Conservation (phyloP, 176 grass and related monocot genomes). For the Juncus effusus region DNA sequence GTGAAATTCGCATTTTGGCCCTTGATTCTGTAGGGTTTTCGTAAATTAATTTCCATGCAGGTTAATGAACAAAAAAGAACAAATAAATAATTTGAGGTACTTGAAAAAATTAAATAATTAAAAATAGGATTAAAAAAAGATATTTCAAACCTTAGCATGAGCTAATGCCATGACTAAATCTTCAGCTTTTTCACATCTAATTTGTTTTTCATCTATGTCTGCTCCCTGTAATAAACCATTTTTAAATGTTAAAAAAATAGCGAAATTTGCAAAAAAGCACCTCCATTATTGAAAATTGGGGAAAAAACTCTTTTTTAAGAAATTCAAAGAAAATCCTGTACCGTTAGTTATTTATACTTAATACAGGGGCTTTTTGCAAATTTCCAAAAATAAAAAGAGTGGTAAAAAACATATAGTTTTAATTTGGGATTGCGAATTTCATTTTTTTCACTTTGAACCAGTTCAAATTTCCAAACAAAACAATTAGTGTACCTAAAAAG, state of each 20-base stretch:
- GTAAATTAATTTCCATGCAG: slow-evolving; percentile 2
- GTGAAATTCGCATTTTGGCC: not conserved
- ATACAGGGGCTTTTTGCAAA: no score
- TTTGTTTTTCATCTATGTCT: slow-evolving; percentile 84
- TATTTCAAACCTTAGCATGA: slow-evolving; percentile 64
- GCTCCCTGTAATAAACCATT: slow-evolving; percentile 45
- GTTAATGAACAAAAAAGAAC: not conserved
- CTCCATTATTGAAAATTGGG: no score
- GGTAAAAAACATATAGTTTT: not conserved
- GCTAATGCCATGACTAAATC: slow-evolving; percentile 76
- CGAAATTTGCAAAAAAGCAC: not conserved
- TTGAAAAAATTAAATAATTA: not conserved
- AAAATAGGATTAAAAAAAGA: not conserved
- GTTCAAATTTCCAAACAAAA: not conserved
- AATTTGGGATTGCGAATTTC: not conserved
- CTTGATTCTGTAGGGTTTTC: not conserved
- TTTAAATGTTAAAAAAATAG: not conserved
- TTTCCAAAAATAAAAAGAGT: no score
- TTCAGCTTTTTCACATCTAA: slow-evolving; percentile 73
- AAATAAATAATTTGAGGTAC: not conserved
- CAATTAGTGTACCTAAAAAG: no score
- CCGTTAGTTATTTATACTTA: no score
- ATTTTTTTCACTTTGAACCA: not conserved
- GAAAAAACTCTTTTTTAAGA: no score
- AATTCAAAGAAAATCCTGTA: no score